phyloP scores from a whole-genome alignment of 306 rosid genomes.

The Cicer pinnatifidum region DNA sequence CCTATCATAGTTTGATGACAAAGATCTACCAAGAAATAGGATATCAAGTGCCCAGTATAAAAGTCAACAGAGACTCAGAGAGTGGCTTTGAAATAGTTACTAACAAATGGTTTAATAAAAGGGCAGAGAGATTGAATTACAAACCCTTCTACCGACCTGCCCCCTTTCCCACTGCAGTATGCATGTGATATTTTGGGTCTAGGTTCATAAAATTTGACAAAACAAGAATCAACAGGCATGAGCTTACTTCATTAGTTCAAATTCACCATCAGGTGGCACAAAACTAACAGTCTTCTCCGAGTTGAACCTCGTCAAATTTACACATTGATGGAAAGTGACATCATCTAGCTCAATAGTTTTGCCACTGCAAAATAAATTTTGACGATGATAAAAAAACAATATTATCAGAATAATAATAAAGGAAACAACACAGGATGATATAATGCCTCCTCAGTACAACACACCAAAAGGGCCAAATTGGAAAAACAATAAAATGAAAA shows the following conservation, averaged over 20 bases:
- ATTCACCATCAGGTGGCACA: constrained; percentile 97
- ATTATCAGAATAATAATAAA: constrained; percentile 10
- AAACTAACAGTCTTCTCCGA: constrained; percentile 95
- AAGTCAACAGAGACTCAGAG: constrained; percentile 6
- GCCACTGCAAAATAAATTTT: constrained; percentile 65
- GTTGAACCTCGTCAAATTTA: constrained; percentile 93
- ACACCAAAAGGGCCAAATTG: background rate
- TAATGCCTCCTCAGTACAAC: constrained; percentile 13
- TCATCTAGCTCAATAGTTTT: constrained; percentile 96
- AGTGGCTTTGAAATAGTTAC: constrained; percentile 29
- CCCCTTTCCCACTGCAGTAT: constrained; percentile 21
- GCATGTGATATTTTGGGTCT: constrained; percentile 9
- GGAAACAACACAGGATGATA: constrained; percentile 7
- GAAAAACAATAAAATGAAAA: background rate
- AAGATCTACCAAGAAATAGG: constrained; percentile 33
- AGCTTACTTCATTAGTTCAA: constrained; percentile 94
- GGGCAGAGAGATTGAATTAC: constrained; percentile 6
- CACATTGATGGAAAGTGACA: constrained; percentile 96
- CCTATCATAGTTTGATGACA: background rate
- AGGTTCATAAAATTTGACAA: constrained; percentile 26
- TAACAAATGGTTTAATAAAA: background rate
- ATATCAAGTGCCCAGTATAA: background rate
- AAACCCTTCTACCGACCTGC: constrained; percentile 6
- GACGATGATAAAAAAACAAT: background rate
- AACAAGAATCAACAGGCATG: constrained; percentile 8